These are phyloP conservation scores for Conidiobolus incongruus DNA, from an alignment of 371 early-diverging fungal genomes.

Conservation along the genomic window DNA sequence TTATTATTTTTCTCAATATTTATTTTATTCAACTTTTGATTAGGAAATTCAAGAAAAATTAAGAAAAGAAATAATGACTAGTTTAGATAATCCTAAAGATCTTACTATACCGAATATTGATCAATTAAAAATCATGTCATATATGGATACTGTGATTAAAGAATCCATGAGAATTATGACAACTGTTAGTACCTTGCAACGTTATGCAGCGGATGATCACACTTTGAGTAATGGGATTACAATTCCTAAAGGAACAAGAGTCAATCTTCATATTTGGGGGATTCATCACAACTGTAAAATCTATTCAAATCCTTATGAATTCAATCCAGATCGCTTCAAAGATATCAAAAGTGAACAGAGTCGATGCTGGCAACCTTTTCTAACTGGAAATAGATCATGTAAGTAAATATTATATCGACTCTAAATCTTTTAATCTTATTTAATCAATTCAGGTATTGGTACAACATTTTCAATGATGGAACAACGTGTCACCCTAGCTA, in stretches of 20 bases:
- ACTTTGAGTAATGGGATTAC: neutral
- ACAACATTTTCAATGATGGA: constrained; percentile 1
- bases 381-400: neutral
- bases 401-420: neutral
- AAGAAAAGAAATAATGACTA: too few relatives aligned
- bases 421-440: neutral
- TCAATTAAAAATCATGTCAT: too few relatives aligned
- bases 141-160: too few relatives aligned
- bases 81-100: too few relatives aligned
- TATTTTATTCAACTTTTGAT: too few relatives aligned
- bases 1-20: too few relatives aligned
- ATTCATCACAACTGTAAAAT: neutral
- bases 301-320: neutral
- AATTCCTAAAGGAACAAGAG: neutral
- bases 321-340: neutral
- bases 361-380: neutral
- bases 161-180: too few relatives aligned
- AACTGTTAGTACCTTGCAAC: too few relatives aligned
- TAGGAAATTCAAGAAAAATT: too few relatives aligned
- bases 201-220: too few relatives aligned
- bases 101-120: too few relatives aligned
- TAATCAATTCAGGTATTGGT: neutral
- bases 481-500: neutral
- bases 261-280: neutral
- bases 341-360: constrained; percentile 1